These are phyloP conservation scores for Huntiella savannae DNA, from an alignment of 2,329 filamentous ascomycete genomes.

Conservation along the genomic window DNA sequence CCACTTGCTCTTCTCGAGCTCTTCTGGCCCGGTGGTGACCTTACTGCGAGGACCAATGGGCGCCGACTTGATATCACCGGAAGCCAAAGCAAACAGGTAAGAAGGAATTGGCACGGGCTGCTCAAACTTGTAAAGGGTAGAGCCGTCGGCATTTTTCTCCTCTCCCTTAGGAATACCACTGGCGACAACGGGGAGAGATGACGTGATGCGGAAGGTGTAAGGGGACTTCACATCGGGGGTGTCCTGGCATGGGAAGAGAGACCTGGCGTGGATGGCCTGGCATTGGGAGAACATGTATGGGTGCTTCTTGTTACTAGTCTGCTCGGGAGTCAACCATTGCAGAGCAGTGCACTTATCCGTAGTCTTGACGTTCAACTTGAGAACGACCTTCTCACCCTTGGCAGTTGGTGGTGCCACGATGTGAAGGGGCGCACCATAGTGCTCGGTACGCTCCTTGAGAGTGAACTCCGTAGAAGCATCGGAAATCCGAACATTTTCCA, in stretches of 20 bases:
- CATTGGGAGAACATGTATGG: constrained; percentile 98
- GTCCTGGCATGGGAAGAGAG: constrained; percentile 91
- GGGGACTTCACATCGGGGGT: constrained; percentile 96
- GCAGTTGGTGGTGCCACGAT: constrained; percentile 35
- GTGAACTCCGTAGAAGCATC: constrained; percentile 46
- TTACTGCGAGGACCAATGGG: constrained; percentile 68
- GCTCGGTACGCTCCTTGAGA: constrained; percentile 48
- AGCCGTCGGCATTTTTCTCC: constrained; percentile 26
- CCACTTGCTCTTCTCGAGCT: constrained; percentile 67
- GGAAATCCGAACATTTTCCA: constrained; percentile 53
- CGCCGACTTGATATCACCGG: constrained; percentile 69
- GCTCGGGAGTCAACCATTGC: constrained; percentile 84
- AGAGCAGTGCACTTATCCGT: constrained; percentile 79
- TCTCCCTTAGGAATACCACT: constrained; percentile 50
- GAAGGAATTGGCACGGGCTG: constrained; percentile 85
- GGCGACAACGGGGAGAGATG: constrained; percentile 74
- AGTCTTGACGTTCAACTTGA: constrained; percentile 55
- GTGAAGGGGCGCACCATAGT: constrained; percentile 54
- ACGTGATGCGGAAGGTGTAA: constrained; percentile 73
- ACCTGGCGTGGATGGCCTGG: constrained; percentile 87
- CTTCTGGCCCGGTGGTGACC: constrained; percentile 76
- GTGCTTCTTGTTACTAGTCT: constrained; percentile 88
- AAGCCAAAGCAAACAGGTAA: constrained; percentile 86
- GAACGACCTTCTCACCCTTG: constrained; percentile 33
- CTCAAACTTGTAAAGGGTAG: constrained; percentile 63